Base-by-base conservation (phyloP, 805 yeast genomes). In the Zygosaccharomyces rouxii region DNA sequence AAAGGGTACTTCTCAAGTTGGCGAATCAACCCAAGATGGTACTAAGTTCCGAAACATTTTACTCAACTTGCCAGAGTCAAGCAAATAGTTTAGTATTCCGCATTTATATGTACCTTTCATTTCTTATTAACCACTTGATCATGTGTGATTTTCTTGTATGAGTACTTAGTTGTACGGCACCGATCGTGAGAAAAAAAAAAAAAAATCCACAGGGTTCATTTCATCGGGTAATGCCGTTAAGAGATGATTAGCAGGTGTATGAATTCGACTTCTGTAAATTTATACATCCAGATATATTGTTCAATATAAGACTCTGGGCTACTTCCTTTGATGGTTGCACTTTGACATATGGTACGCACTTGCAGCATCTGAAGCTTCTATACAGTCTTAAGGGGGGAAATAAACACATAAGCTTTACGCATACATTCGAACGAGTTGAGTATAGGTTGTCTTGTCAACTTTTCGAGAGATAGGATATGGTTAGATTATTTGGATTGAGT, bases 1-100 rank as follows among this genome's bases (percentile, higher is more conserved):
- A 59, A 92, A 84, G 70, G 99, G 99, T 7, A 89, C 95, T 6
- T 68, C 74, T 38, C 72, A 67, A 35, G 58, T 74, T 16, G 78
- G 78, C 18, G 77, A 73, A 51, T 50, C 63, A n/a, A 41, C 47
- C 10, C 47, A 41, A 7, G 46, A 41, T 40, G 43, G 46, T 13
- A 45, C 49, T 14, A 49, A 50, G 19, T 55, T 54, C 14, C 53
- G 59, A 28, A 62, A 61, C 28, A 42, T 61, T 29, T 46, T 63
- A 25, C 49, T 50, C 9, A 54, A 45, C 30, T 46, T 56, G 7
- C 54, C 60, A 19, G 54, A 51, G 33, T 48, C 55, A 26, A 46
- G 50, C 28, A 33, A 40, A 38, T 39, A 40, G 35, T 29, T 41
- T 10, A 16, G 11, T 33, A 14, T 33, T 14, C n/a, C 10, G 16